These are phyloP conservation scores for Mortierella polycephala DNA, from an alignment of 371 early-diverging fungal genomes.

Conservation along the genomic window DNA sequence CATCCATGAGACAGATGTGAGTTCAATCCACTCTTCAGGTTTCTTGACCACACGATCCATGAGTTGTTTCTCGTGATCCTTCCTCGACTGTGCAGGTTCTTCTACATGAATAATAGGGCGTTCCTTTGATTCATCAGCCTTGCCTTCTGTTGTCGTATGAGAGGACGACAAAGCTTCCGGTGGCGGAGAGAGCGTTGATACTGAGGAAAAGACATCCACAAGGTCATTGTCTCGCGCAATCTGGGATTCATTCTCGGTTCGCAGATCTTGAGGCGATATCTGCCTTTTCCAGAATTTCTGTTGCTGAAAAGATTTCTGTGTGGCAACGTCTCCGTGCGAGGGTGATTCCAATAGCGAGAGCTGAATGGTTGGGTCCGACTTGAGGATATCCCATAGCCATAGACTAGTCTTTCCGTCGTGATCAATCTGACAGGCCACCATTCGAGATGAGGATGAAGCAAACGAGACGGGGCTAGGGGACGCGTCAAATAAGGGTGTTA, in stretches of 20 bases:
- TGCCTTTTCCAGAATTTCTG: neutral
- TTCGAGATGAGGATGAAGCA: conserved; percentile 22
- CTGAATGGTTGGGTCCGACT: conserved; percentile 14
- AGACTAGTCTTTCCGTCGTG: conserved; percentile 12
- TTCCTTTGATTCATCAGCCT: too few species aligned
- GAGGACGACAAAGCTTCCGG: conserved; percentile 18
- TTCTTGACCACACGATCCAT: neutral
- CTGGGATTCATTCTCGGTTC: too few species aligned
- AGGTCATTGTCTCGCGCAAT: neutral
- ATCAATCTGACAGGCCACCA: conserved; percentile 21
- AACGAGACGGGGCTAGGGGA: conserved; percentile 10
- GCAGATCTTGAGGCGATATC: neutral
- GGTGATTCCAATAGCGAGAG: conserved; percentile 24
- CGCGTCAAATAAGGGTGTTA: neutral
- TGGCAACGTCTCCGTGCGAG: conserved; percentile 3
- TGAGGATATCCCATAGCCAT: conserved; percentile 31
- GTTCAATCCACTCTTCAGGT: conserved; percentile 30
- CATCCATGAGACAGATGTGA: conserved; percentile 28
- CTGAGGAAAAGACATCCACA: conserved; percentile 11
- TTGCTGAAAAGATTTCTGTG: neutral
- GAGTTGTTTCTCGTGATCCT: neutral
- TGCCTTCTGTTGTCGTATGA: neutral
- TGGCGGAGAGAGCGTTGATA: conserved; percentile 26
- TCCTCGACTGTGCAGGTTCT: neutral
- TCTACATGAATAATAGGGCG: neutral